A percentile compares a stretch with the other conserved stretches of the same genome.
Evolutionary conservation across 169 alveolate genomes (phyloP).

Genomic region (Plasmodium coatneyi): DNA sequence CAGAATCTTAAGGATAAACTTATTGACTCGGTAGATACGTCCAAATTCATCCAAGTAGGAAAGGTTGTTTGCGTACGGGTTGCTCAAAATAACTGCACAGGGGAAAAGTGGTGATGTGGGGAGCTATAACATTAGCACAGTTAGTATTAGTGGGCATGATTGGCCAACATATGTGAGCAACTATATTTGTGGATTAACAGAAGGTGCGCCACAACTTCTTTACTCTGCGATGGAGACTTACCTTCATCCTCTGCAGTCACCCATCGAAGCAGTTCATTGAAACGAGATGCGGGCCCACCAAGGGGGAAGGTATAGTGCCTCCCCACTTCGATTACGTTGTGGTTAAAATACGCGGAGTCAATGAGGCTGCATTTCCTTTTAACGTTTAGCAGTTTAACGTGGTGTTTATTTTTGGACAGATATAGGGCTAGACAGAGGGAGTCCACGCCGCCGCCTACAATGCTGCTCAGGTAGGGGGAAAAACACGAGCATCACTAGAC

Average conservation of each 20-base stretch:
- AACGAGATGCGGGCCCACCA: neutral
- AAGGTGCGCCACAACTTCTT: neutral
- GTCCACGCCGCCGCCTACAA: conserved; percentile 45
- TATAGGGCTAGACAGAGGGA: conserved; percentile 29
- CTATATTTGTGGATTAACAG: too few species aligned
- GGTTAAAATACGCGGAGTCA: neutral
- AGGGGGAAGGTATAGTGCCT: conserved; percentile 6
- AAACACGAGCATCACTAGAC: neutral
- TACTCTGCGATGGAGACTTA: neutral
- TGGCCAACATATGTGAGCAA: too few species aligned
- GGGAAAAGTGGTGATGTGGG: neutral
- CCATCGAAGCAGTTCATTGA: neutral
- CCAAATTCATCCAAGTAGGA: conserved; percentile 24
- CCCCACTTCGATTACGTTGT: conserved; percentile 21
- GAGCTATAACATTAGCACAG: neutral
- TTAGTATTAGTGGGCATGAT: too few species aligned
- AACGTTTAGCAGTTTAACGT: neutral
- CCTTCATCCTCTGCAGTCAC: conserved; percentile 14
- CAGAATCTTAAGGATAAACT: neutral
- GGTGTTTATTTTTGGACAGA: conserved; percentile 4
- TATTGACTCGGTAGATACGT: conserved; percentile 15
- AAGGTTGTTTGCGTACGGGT: conserved; percentile 27
- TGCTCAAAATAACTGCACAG: conserved; percentile 22
- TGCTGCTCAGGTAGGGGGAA: neutral
- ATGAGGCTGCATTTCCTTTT: conserved; percentile 9